Base-by-base conservation (phyloP, 2,329 filamentous ascomycete species). In the Lasiodiplodia theobromae region DNA sequence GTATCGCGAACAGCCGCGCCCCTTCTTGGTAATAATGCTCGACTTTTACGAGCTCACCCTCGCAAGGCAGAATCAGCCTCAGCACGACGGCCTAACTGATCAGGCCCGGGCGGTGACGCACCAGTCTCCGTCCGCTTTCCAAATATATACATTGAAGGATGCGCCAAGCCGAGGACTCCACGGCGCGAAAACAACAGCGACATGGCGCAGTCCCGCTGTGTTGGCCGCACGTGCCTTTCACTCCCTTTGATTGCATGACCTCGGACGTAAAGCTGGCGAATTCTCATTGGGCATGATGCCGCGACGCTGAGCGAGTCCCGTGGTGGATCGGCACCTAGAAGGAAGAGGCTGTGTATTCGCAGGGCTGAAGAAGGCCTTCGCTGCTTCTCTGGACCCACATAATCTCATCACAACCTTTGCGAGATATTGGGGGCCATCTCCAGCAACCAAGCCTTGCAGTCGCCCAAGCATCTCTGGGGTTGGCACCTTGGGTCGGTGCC, bases 81-180 rank as follows among this genome's bases (percentile, higher is more conserved):
- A 14, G 31, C 23, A 25, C 60, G 28, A 6, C 57, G 38, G 38
- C 40, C 57, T 62, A 16, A 62, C 16, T 64, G n/a, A 7, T 47
- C 25, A 58, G 34, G 40, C 40, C 16, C 25, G 40, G 40, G 58
- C 60, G 28, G 47, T 38, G 60, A 64, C 31, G 60, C 40, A 31
- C 49, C 18, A 25, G 23, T 34, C 16, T 11, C n/a, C 14, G 60
- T 31, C 38, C n/a, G 18, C n/a, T 51, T 57, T 64, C 60, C 60
- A 64, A 64, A 64, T 64, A 52, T 64, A 52, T 64, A 64, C 60
- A 6, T 14, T 2, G 47, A 52, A 64, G 60, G 60, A 64, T 64
- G 28, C 47, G 47, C 60, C 31, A 64, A 52, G 47, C 40, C 14
- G 25, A 49, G 5, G 16, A 49, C 47, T 44, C 58, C 58, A 63